Evolutionary conservation across 108 stramenopile species (phyloP).

Genomic region (Craspedostauros australis): DNA sequence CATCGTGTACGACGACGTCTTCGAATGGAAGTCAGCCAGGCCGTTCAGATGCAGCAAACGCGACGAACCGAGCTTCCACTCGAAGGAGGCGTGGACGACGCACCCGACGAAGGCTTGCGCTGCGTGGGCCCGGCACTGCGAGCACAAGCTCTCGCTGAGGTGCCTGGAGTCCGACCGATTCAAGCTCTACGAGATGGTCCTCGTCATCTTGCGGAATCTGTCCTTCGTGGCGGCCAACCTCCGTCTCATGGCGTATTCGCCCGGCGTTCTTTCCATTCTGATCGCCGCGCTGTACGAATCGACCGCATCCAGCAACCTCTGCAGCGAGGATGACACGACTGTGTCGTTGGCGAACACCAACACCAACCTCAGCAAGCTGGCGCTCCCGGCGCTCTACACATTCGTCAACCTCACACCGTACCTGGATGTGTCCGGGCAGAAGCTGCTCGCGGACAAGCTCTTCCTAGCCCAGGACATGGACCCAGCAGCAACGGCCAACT

Average conservation of each 20-base stretch:
- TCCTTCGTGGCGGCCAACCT: constrained; percentile 68
- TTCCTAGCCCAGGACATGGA: constrained; percentile 42
- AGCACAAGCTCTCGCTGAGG: neutral
- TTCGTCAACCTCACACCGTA: constrained; percentile 61
- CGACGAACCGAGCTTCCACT: constrained; percentile 18
- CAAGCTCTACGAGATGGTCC: constrained; percentile 35
- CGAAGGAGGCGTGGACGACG: constrained; percentile 28
- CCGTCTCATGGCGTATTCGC: constrained; percentile 58
- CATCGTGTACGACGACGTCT: constrained; percentile 33
- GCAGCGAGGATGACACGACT: constrained; percentile 27
- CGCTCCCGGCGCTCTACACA: constrained; percentile 48
- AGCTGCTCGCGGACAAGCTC: constrained; percentile 60
- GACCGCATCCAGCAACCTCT: constrained; percentile 4
- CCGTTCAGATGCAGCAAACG: no score
- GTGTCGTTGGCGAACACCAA: constrained; percentile 8
- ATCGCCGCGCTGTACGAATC: constrained; percentile 66
- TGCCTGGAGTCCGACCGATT: constrained; percentile 12
- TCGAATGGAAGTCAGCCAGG: no score
- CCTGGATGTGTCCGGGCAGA: constrained; percentile 68
- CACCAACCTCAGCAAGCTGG: constrained; percentile 43
- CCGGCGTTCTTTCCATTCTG: constrained; percentile 41
- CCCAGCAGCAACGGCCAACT: constrained; percentile 24
- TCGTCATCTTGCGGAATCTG: constrained; percentile 60
- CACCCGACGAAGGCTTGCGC: constrained; percentile 14
- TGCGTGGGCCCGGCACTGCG: constrained; percentile 20